These are phyloP conservation scores for Mycena sanguinolenta DNA, from an alignment of 768 basidiomycete genomes.

Conservation along the genomic window DNA sequence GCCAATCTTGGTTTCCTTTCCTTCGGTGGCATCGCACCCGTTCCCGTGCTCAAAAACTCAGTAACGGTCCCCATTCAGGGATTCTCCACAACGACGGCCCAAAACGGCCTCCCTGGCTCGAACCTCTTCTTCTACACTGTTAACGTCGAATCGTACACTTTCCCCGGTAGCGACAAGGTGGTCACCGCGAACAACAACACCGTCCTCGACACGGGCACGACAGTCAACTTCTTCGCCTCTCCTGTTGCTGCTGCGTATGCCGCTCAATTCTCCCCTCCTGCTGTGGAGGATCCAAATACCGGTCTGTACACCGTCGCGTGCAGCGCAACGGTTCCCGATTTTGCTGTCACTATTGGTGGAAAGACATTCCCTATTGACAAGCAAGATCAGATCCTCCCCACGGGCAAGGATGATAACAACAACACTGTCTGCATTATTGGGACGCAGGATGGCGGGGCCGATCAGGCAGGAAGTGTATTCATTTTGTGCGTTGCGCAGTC, in stretches of 20 bases:
- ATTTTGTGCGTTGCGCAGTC: no score
- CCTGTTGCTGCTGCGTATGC: not conserved
- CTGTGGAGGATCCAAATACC: not conserved
- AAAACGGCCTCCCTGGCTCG: not conserved
- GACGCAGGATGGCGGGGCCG: conserved; percentile 19
- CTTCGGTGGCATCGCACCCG: conserved; percentile 42
- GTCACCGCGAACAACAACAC: conserved; percentile 16
- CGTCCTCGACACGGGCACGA: conserved; percentile 18
- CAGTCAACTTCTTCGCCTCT: not conserved
- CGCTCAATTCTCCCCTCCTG: not conserved
- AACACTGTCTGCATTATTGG: conserved; percentile 32
- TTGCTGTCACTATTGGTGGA: conserved; percentile 36
- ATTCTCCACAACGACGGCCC: conserved; percentile 24
- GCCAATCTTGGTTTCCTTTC: conserved; percentile 39
- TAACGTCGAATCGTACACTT: conserved; percentile 32
- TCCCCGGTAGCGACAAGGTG: conserved; percentile 29
- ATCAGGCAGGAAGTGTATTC: no score
- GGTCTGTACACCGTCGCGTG: conserved; percentile 29
- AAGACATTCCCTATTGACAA: conserved; percentile 32
- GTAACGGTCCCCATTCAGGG: conserved; percentile 36
- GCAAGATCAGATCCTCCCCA: conserved; percentile 9
- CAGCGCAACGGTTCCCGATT: conserved; percentile 35
- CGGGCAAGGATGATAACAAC: conserved; percentile 8
- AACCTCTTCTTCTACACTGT: conserved; percentile 32
- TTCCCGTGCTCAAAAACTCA: conserved; percentile 24